Evolutionary conservation across 768 basidiomycete genomes (phyloP).

Genomic region (Porpolomopsis calyptriformis): DNA sequence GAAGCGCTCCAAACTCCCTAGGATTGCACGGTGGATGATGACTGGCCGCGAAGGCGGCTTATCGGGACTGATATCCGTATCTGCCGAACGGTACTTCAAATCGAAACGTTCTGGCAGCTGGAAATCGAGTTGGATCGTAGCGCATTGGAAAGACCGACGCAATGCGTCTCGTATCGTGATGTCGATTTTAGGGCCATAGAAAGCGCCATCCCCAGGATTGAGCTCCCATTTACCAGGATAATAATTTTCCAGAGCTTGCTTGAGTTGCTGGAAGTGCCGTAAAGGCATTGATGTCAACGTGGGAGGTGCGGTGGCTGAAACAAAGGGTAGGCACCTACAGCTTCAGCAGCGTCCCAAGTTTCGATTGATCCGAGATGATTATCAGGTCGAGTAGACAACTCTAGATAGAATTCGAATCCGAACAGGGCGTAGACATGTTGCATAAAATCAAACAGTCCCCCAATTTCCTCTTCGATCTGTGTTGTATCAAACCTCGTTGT

Average conservation of each 20-base stretch:
- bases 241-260: conserved; percentile 68
- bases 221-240: conserved; percentile 86
- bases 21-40: conserved; percentile 95
- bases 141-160: conserved; percentile 91
- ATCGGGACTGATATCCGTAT: conserved; percentile 49
- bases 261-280: conserved; percentile 72
- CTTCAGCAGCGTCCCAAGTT: conserved; percentile 86
- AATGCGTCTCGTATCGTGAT: conserved; percentile 93
- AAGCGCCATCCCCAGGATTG: conserved; percentile 95
- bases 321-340: conserved; percentile 33
- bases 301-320: not conserved
- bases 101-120: conserved; percentile 96
- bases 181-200: conserved; percentile 99
- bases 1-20: conserved; percentile 91
- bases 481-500: not conserved
- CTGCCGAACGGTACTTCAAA: conserved; percentile 77
- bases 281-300: too few species aligned
- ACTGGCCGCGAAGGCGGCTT: conserved; percentile 69
- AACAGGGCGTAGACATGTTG: conserved; percentile 87
- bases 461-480: conserved; percentile 81
- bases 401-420: conserved; percentile 88
- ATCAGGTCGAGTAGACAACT: conserved; percentile 92
- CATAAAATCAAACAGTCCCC: conserved; percentile 87
- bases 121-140: conserved; percentile 98
- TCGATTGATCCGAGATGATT: conserved; percentile 84